Evolutionary conservation across 108 stramenopile species (phyloP), one percentile per base, ranked within the genome.

Genomic region (Mediolabrus comicus): DNA sequence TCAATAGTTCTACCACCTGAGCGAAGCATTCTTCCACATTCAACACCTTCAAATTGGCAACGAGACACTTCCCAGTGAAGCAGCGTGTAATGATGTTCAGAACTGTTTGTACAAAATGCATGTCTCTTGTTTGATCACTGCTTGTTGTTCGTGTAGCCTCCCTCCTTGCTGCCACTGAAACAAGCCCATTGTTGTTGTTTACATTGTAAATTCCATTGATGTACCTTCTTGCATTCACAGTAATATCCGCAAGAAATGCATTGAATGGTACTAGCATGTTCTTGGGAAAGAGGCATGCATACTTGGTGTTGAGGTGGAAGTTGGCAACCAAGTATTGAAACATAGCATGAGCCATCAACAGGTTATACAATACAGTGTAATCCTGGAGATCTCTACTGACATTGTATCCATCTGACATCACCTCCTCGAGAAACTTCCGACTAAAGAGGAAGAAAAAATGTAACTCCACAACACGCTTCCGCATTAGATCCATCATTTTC

Each of bases 241-340:
- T n/a, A n/a, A n/a, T n/a, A n/a, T n/a, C 27, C 2, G 10, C 4
- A 54, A 54, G 27, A 54, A 30, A 54, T 13, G 53, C 28, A 8
- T 29, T 54, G 29, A 30, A 54, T 29, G 29, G 14, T 9, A 29
- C 27, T 1, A 54, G 10, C 28, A 54, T 54, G 53, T 30, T 27
- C 53, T 29, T 27, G 29, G 53, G 14, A 13, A 27, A 54, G 28
- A 54, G 53, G 53, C 27, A 27, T 29, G 27, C 53, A 54, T 9
- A 13, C 27, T 4, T 27, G 53, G 53, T 54, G 53, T 1, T 1
- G 27, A 54, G 2, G 13, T 54, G 53, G 28, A 54, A 30, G 29
- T 54, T 54, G 53, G 53, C 53, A 13, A 29, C 29, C 53, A 54
- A 54, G 53, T 54, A 30, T 29, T 54, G 36, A 13, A 36, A 36